Evolutionary conservation across 176 grass and related monocot genomes (phyloP).

Genomic region (Panicum miliaceum): DNA sequence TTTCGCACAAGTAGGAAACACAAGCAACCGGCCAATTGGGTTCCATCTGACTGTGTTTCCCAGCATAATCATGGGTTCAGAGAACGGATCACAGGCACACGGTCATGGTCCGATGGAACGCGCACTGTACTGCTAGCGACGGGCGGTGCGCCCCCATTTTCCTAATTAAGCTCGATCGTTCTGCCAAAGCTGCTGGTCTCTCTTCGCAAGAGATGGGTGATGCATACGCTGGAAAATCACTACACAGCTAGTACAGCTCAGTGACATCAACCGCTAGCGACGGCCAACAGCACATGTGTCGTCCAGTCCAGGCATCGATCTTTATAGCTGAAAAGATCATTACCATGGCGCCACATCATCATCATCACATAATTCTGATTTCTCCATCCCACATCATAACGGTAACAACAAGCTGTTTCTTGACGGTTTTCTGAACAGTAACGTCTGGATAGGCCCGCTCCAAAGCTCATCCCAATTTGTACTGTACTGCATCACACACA

Average conservation of each 20-base stretch:
- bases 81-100: neutral
- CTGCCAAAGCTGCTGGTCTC: neutral
- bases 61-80: constrained; percentile 8
- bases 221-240: constrained; percentile 34
- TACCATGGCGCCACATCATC: neutral
- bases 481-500: neutral
- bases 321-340: neutral
- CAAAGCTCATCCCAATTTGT: neutral
- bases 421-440: too few relatives aligned
- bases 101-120: constrained; percentile 17
- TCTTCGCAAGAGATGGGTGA: neutral
- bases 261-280: constrained; percentile 27
- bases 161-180: neutral
- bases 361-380: neutral
- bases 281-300: neutral
- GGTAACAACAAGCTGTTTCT: neutral
- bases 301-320: neutral
- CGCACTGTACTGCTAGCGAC: neutral
- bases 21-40: neutral
- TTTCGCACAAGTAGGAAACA: neutral
- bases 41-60: neutral
- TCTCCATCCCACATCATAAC: neutral
- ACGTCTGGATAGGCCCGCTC: too few relatives aligned
- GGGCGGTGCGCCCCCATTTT: neutral
- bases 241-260: neutral